Evolutionary conservation across 257 asterid genomes (phyloP), one percentile per base, ranked within the genome.

Genomic region (Capsicum pubescens): DNA sequence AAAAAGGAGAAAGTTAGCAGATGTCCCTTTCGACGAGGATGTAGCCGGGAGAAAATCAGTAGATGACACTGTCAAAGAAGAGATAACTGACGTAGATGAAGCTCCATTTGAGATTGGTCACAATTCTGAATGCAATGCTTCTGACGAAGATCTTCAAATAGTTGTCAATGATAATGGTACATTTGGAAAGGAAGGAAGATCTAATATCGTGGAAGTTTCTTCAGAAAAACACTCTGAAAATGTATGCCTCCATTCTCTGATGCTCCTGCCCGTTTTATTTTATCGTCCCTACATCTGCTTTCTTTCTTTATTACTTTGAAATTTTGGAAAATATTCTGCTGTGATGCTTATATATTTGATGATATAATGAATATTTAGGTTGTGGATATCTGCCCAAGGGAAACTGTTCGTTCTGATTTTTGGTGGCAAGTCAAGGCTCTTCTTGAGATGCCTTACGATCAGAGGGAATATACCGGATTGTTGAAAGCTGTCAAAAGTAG

Each of bases 391-490:
- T 77, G 19, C 66, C 82, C 64, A 14, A 55, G 13, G 63, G 15
- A 76, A 76, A 76, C 64, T 16, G 50, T 2, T 32, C 48, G 11
- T 77, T 77, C 82, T 77, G 82, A 77, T 32, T 77, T 77, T 56
- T 77, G 82, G 82, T 15, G 66, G 50, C 54, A 77, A 21, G 82
- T 77, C 50, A 77, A 54, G 82, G 66, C 52, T 54, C 82, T 77
- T 77, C 82, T 77, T 55, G 82, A 77, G 66, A 77, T 4, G 82
- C 82, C 82, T 77, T 77, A 77, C 9, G 32, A 77, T 77, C 82
- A 77, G 26, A 54, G 9, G 82, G 82, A 77, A 55, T 32, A 54
- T 77, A 77, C 8, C 13, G 66, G 6, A 55, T 36, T 77, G 50
- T 77, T 64, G 82, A 54, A 77, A 77, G 14, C 46, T 77, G 82